phyloP scores from a whole-genome alignment of 2,329 filamentous ascomycete species.

The Xylaria digitata region DNA sequence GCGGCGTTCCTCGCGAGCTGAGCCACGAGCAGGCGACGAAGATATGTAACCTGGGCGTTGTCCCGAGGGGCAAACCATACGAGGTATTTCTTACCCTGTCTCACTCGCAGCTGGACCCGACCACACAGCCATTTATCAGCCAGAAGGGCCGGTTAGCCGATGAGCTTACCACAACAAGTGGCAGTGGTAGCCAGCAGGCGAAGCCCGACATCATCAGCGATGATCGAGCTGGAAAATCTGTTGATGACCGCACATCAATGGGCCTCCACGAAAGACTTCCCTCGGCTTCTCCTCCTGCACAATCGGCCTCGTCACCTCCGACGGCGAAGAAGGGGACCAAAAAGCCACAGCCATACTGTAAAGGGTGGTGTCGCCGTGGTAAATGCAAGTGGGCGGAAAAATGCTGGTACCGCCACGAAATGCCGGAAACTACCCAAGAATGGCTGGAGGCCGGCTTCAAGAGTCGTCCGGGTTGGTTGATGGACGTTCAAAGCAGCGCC shows the following conservation, averaged over 20 bases:
- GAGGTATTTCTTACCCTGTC: conserved; percentile 43
- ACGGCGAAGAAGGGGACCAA: not conserved
- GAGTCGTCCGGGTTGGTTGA: conserved; percentile 59
- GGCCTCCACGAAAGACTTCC: conserved; percentile 3
- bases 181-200: not conserved
- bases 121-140: conserved; percentile 9
- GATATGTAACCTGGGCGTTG: conserved; percentile 55
- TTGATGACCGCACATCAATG: not conserved
- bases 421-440: conserved; percentile 57
- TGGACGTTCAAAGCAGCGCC: not conserved
- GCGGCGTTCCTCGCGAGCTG: conserved; percentile 58
- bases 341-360: conserved; percentile 48
- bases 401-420: conserved; percentile 60
- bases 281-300: not conserved
- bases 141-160: not conserved
- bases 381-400: conserved; percentile 58
- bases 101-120: conserved; percentile 22
- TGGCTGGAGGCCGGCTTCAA: conserved; percentile 57
- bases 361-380: conserved; percentile 62
- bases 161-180: not conserved
- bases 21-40: conserved; percentile 52
- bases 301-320: conserved; percentile 12
- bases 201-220: not conserved
- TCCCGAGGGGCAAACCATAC: conserved; percentile 44
- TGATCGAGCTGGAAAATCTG: not conserved